Evolutionary conservation across 2,329 filamentous ascomycete genomes (phyloP).

Genomic region (Phyllosticta capitalensis): DNA sequence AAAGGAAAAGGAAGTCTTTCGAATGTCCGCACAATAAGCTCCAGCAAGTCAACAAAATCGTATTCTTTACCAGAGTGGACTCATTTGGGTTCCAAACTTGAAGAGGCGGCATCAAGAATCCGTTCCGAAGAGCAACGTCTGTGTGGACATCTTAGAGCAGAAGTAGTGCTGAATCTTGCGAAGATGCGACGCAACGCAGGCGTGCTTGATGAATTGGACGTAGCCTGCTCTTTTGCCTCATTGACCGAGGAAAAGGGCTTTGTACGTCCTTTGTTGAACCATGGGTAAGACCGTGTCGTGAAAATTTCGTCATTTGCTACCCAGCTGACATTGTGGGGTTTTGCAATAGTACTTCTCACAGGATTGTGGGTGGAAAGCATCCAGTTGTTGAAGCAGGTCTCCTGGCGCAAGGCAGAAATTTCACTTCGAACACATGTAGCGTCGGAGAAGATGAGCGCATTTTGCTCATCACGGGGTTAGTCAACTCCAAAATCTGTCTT

Average conservation of each 20-base stretch:
- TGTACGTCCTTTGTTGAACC: slow-evolving; percentile 58
- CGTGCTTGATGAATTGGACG: slow-evolving; percentile 90
- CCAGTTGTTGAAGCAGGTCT: slow-evolving; percentile 85
- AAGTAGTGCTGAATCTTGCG: slow-evolving; percentile 72
- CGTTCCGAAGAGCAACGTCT: slow-evolving; percentile 75
- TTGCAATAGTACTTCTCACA: slow-evolving; percentile 45
- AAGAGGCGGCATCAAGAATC: slow-evolving; percentile 68
- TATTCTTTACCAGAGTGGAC: slow-evolving; percentile 84
- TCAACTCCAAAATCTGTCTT: background rate
- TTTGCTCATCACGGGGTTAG: slow-evolving; percentile 53
- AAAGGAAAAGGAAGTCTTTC: slow-evolving; percentile 57
- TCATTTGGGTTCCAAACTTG: slow-evolving; percentile 65
- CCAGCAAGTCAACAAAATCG: slow-evolving; percentile 74
- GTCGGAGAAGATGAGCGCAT: slow-evolving; percentile 68
- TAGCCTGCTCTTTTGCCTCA: slow-evolving; percentile 73
- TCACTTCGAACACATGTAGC: slow-evolving; percentile 78
- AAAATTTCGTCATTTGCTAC: background rate
- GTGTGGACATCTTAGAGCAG: slow-evolving; percentile 62
- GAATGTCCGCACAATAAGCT: slow-evolving; percentile 51
- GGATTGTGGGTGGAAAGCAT: slow-evolving; percentile 78
- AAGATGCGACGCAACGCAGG: slow-evolving; percentile 79
- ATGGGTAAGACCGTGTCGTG: slow-evolving; percentile 18
- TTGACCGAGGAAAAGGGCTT: slow-evolving; percentile 67
- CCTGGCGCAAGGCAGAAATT: slow-evolving; percentile 66
- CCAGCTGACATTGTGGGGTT: background rate